Evolutionary conservation across 106 monocot genomes (phyloP).

Genomic region (Platanthera zijinensis): DNA sequence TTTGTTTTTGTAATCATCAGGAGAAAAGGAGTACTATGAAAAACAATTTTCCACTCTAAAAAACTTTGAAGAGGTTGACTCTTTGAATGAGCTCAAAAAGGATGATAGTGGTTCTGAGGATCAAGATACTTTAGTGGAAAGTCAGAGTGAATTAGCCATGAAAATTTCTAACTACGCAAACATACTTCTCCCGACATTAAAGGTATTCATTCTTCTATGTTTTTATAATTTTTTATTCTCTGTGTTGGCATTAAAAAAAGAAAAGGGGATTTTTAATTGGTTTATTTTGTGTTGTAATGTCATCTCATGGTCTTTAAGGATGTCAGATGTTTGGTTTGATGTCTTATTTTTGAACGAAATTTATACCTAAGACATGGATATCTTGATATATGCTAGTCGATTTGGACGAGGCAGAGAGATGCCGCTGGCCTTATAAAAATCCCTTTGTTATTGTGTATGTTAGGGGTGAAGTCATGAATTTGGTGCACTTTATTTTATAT

Average conservation of each 20-base stretch:
- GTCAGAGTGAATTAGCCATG: slow-evolving; percentile 66
- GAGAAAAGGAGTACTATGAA: slow-evolving; percentile 86
- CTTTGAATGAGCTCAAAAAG: slow-evolving; percentile 10
- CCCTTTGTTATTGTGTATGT: no score
- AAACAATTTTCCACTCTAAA: slow-evolving; percentile 75
- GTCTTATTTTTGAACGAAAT: no score
- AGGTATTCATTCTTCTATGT: slow-evolving; percentile 35
- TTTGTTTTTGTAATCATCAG: slow-evolving; percentile 20
- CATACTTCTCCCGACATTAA: slow-evolving; percentile 53
- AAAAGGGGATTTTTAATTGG: neutral
- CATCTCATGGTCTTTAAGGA: neutral
- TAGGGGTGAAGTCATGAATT: no score
- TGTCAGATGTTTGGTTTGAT: no score
- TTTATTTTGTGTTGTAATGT: neutral
- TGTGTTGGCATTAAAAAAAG: neutral
- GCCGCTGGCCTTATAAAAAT: no score
- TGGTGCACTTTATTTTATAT: no score
- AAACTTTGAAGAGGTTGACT: slow-evolving; percentile 82
- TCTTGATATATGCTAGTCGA: no score
- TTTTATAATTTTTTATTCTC: neutral
- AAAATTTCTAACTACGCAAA: slow-evolving; percentile 90
- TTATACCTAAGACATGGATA: no score
- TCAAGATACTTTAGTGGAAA: slow-evolving; percentile 30
- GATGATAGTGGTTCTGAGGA: slow-evolving; percentile 31
- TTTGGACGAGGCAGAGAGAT: no score